Evolutionary conservation across 352 stramenopile species (phyloP).

Genomic region (Phytopythium oedochilum): DNA sequence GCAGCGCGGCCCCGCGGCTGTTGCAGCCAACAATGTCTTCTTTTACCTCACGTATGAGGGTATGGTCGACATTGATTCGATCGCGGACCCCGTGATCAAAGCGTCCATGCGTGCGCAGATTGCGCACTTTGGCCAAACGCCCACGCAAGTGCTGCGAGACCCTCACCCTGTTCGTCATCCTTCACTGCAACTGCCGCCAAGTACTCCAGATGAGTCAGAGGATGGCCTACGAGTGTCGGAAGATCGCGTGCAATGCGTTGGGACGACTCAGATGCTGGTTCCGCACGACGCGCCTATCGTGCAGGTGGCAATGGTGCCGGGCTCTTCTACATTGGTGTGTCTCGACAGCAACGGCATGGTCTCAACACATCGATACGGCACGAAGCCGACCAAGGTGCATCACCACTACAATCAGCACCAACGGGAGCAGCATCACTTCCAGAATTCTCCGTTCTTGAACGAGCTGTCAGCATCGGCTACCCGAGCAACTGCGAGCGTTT

Average conservation of each 20-base stretch:
- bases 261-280: constrained; percentile 22
- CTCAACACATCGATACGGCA: constrained; percentile 65
- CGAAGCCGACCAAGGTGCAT: constrained; percentile 45
- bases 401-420: constrained; percentile 12
- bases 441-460: constrained; percentile 30
- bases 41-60: constrained; percentile 99
- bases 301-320: constrained; percentile 39
- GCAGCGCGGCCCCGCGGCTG: constrained; percentile 74
- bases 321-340: constrained; percentile 53
- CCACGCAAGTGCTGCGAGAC: constrained; percentile 94
- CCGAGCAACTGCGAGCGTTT: constrained; percentile 31
- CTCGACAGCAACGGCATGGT: constrained; percentile 63
- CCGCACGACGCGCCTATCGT: constrained; percentile 63
- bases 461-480: constrained; percentile 36
- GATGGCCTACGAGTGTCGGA: background rate
- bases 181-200: constrained; percentile 5
- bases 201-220: background rate
- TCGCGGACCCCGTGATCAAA: constrained; percentile 89
- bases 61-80: constrained; percentile 96
- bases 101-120: constrained; percentile 96
- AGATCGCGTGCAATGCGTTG: background rate
- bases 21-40: constrained; percentile 96
- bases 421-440: constrained; percentile 1
- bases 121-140: constrained; percentile 97
- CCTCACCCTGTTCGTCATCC: constrained; percentile 59